Percentiles rank a stretch among this genome's conserved stretches.
Evolutionary conservation across 2,329 filamentous ascomycete genomes (phyloP).

Genomic region (Paecilomyces formosus): DNA sequence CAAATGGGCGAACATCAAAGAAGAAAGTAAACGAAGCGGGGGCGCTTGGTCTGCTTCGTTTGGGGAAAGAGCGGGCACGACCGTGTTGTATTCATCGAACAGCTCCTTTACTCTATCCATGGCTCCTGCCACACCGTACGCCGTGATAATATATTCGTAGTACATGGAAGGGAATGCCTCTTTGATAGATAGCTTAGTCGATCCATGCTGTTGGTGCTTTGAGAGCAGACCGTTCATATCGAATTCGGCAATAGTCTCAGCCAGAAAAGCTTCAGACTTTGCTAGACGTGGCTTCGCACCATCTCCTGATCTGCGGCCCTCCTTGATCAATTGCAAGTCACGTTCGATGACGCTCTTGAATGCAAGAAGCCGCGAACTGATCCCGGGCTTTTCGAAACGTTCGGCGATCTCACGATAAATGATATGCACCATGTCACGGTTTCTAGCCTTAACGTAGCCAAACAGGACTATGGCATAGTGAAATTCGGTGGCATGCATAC

Average conservation of each 20-base stretch:
- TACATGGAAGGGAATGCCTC: constrained; percentile 44
- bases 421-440: constrained; percentile 43
- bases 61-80: constrained; percentile 3
- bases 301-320: constrained; percentile 5
- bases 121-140: constrained; percentile 43
- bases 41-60: constrained; percentile 24
- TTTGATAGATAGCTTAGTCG: constrained; percentile 24
- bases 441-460: constrained; percentile 43
- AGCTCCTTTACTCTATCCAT: constrained; percentile 47
- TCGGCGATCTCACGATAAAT: constrained; percentile 39
- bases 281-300: constrained; percentile 17
- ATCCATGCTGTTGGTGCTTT: constrained; percentile 32
- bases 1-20: constrained; percentile 62
- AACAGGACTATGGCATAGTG: constrained; percentile 42
- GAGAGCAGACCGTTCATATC: constrained; percentile 35
- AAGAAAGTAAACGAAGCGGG: constrained; percentile 51
- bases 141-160: constrained; percentile 49
- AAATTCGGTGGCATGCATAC: constrained; percentile 32
- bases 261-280: constrained; percentile 30
- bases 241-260: constrained; percentile 29
- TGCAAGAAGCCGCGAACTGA: constrained; percentile 28
- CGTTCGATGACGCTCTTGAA: constrained; percentile 27
- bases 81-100: constrained; percentile 44
- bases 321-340: constrained; percentile 19
- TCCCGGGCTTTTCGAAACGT: constrained; percentile 24